Evolutionary conservation across 148 eudicot genomes (phyloP).

Genomic region (Pouteria glomerata): DNA sequence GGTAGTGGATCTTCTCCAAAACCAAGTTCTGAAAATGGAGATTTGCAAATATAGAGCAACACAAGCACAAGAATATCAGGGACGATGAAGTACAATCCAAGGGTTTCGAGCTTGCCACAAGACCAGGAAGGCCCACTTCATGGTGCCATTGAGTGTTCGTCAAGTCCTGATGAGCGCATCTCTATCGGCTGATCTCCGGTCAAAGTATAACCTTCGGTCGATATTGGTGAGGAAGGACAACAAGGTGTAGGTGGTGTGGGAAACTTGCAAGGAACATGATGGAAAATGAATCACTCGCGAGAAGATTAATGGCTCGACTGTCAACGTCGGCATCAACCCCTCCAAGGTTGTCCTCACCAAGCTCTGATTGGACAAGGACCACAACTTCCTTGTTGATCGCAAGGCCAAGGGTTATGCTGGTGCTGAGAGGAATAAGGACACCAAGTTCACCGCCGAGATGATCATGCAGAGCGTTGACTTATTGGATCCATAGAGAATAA

Average conservation of each 20-base stretch:
- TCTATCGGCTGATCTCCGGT: slow-evolving; percentile 15
- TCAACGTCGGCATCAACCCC: too few species aligned
- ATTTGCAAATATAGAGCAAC: too few species aligned
- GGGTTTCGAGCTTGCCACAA: slow-evolving; percentile 17
- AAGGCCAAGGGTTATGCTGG: slow-evolving; percentile 36
- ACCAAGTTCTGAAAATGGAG: too few species aligned
- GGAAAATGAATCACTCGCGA: slow-evolving; percentile 27
- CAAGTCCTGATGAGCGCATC: slow-evolving; percentile 9
- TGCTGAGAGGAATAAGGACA: slow-evolving; percentile 33
- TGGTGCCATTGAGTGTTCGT: slow-evolving; percentile 14
- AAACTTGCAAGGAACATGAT: slow-evolving; percentile 22
- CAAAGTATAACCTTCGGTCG: slow-evolving; percentile 21
- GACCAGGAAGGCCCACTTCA: slow-evolving; percentile 19
- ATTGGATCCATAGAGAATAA: neutral
- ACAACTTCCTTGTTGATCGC: slow-evolving; percentile 28
- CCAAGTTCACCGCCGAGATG: slow-evolving; percentile 29
- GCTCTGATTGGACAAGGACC: slow-evolving; percentile 34
- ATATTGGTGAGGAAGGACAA: slow-evolving; percentile 19
- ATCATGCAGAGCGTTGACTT: slow-evolving; percentile 21
- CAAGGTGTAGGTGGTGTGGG: slow-evolving; percentile 17
- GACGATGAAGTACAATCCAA: slow-evolving; percentile 13
- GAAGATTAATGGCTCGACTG: slow-evolving; percentile 24
- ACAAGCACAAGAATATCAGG: too few species aligned
- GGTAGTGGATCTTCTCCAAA: too few species aligned
- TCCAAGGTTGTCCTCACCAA: slow-evolving; percentile 30